Conservation (phyloP, 2,329 filamentous ascomycete genomes). For the Penicillium sp. region DNA sequence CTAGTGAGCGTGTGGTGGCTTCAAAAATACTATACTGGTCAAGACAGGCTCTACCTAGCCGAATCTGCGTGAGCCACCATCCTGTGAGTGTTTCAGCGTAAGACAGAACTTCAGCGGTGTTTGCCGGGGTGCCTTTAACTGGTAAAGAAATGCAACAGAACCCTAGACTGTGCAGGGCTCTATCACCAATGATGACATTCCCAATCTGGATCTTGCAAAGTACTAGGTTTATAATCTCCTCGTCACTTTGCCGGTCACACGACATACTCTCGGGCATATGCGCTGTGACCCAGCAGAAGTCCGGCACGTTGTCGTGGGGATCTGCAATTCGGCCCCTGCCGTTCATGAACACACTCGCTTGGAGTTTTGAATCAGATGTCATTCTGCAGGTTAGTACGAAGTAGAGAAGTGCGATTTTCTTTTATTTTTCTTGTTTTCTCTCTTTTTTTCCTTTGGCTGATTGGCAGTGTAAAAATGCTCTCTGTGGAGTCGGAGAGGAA, state of each 20-base stretch:
- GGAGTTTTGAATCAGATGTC: background rate
- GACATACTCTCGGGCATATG: background rate
- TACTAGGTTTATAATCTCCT: background rate
- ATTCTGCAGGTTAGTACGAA: background rate
- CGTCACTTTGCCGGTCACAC: background rate
- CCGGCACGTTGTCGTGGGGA: background rate
- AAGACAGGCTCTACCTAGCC: background rate
- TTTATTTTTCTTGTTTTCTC: background rate
- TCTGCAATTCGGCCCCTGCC: background rate
- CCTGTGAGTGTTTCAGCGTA: background rate
- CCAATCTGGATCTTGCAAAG: background rate
- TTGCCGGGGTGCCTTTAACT: background rate
- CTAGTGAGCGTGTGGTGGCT: background rate
- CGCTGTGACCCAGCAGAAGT: background rate
- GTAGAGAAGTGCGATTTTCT: background rate
- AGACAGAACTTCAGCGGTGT: background rate
- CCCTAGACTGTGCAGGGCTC: background rate
- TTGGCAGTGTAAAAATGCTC: background rate
- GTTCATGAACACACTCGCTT: background rate
- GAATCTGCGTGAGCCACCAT: slow-evolving; percentile 1
- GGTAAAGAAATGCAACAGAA: background rate
- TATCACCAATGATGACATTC: background rate
- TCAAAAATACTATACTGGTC: slow-evolving; percentile 2
- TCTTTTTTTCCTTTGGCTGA: background rate
- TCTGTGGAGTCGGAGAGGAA: background rate